Base-by-base conservation (phyloP, 371 early-diverging fungal species). In the Ordospora pajunii region DNA sequence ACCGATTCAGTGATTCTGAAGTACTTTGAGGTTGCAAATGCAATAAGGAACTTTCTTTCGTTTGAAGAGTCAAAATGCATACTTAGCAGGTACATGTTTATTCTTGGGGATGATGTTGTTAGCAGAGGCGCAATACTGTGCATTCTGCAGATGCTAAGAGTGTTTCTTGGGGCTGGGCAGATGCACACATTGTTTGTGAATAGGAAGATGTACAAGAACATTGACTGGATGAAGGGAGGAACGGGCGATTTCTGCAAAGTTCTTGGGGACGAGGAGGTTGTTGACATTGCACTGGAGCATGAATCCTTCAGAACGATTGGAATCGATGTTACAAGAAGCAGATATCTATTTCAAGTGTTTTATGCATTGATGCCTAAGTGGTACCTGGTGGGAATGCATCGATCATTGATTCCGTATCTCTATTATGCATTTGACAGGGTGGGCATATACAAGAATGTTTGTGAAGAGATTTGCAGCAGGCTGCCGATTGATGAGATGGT, bases 1-100 rank as follows among this genome's bases (percentile, higher is more conserved):
- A 72, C 73, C 1, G 73, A 72, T 40, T 19, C 12, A 19, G 73
- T 62, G 8, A 72, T 72, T 50, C 64, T 72, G 17, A 64, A 72
- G 50, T 72, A 72, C 50, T 72, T 72, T 42, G 25, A 42, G 19
- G 42, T 72, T 21, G 22, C 49, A 21, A 72, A 69, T 42, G 51
- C 37, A n/a, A 8, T 54, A 19, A 32, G 21, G 7, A 25, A 46
- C 7, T 37, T 11, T 37, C 10, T 37, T 19, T 9, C 27, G 14
- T 14, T 4, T 21, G 63, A 62, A 23, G 22, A 22, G n/a, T 32
- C 40, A 8, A 23, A 48, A n/a, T 19, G 25, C n/a, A 21, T 71
- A 6, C 62, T 48, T 62, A 44, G 14, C 9, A 62, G 73, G 49
- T 72, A 54, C 17, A 72, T 72, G 62, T 43, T 72, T 49, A 19